Base-by-base conservation (phyloP, 2,329 filamentous ascomycete genomes). In the Verticillium dahliae region DNA sequence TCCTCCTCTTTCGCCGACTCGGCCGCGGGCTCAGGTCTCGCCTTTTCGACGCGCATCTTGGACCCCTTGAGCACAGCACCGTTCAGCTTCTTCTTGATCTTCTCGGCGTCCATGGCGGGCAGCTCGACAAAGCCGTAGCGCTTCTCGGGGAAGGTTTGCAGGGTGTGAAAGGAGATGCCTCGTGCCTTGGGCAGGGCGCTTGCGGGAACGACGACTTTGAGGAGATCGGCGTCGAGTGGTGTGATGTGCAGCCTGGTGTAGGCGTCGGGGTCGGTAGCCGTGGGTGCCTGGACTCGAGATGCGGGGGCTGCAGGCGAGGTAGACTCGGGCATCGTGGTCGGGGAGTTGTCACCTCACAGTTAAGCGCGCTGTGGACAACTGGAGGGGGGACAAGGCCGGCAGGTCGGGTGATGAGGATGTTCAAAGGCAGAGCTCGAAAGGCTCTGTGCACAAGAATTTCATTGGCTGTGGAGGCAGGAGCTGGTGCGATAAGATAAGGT, bases 101-200 rank as follows among this genome's bases (percentile, higher is more conserved):
- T 96, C n/a, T 94, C 90, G 10, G 94, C 95, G 66, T 96, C 92
- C 75, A 86, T 85, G 3, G 73, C 76, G 0, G 93, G 93, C 41
- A 99, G 77, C 56, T 96, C 92, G 63, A 98, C 81, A 76, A 90
- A 99, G 61, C 94, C 95, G 85, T 92, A 99, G 60, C 85, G 88
- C 72, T 86, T 90, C 67, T 99, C 95, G 14, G 94, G 94, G 65
- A 96, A 97, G 0, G 93, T 93, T 71, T 92, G 85, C 67, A 97
- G 78, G 5, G 81, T 80, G 75, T 98, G 94, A 76, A 89, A 97
- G n/a, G 93, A 97, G 59, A 97, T 85, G 71, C 92, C 91, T 64
- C 86, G 86, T 22, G 91, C 91, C 56, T 80, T 79, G 14, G 86
- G 80, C 39, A 86, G 84, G 14, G 91, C 71, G 1, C 88, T 83